Evolutionary conservation across 2,329 filamentous ascomycete genomes (phyloP), one percentile per base, ranked within the genome.

Genomic region (Dryadomyces quercivorus): DNA sequence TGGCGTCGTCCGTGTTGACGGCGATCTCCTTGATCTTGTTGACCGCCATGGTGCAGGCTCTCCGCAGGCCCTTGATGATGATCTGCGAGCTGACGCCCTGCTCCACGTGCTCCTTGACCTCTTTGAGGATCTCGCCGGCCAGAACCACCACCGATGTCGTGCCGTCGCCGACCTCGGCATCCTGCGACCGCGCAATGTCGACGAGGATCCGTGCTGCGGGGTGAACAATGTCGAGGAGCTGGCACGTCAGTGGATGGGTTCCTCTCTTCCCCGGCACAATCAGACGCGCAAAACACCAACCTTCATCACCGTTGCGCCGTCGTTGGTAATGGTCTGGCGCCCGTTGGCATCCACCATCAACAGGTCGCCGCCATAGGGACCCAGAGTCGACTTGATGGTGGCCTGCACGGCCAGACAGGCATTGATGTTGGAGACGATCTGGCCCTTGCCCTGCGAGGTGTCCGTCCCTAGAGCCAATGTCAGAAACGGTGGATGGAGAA

Each of bases 11-110:
- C 54, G 89, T 91, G 72, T 84, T 84, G 61, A 97, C 82, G 50
- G 91, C 86, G 69, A 98, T 95, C 74, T 98, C 93, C 80, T 94
- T 95, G 70, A 98, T 85, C 78, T 96, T 97, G 78, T 97, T 97
- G 69, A 97, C 89, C 18, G 93, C 92, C 82, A 97, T 88, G 61
- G 79, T 75, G 51, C 85, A 88, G 10, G 92, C 88, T 74, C 85
- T 88, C 72, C 93, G 81, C 68, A 98, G 75, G 57, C 89, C 92
- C 78, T 97, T 98, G 71, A 97, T 88, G 70, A 98, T 96, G 59
- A 90, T 89, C 77, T 97, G 93, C 67, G 91, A 88, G 78, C 91
- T 96, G 64, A 97, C 88, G 56, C 93, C 93, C 70, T 95, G 88
- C 74, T 98, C 93, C 56, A 98, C 92, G 65, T 91, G 85, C 67